These are phyloP conservation scores for Millerago galiae DNA, from an alignment of 805 yeast genomes.

Conservation along the genomic window DNA sequence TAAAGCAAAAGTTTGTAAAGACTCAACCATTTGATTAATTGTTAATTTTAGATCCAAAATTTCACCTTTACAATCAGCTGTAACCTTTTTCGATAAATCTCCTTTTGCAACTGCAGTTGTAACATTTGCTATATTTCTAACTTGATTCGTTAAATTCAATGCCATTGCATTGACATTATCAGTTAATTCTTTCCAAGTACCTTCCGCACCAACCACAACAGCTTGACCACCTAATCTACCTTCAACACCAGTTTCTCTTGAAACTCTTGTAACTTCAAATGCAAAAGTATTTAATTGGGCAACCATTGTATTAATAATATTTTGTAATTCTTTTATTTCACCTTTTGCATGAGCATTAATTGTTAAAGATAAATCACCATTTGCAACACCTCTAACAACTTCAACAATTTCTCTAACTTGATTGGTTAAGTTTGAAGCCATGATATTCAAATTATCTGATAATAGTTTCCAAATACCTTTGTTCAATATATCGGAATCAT, in stretches of 20 bases:
- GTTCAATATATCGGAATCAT: slow-evolving; percentile 41
- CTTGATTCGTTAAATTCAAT: slow-evolving; percentile 77
- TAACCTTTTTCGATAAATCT: slow-evolving; percentile 77
- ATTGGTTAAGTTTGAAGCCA: slow-evolving; percentile 82
- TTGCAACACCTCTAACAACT: slow-evolving; percentile 88
- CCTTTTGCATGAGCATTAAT: slow-evolving; percentile 89
- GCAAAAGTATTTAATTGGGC: slow-evolving; percentile 83
- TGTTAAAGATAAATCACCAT: slow-evolving; percentile 78
- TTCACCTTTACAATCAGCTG: slow-evolving; percentile 88
- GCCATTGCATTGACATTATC: slow-evolving; percentile 93
- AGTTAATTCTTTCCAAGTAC: slow-evolving; percentile 84
- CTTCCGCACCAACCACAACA: slow-evolving; percentile 72
- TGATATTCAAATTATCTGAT: slow-evolving; percentile 78
- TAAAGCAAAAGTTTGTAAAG: slow-evolving; percentile 78
- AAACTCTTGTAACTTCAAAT: slow-evolving; percentile 81
- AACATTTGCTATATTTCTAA: slow-evolving; percentile 81
- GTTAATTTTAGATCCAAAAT: slow-evolving; percentile 79
- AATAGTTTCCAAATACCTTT: slow-evolving; percentile 85
- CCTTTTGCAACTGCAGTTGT: slow-evolving; percentile 88
- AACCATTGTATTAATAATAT: slow-evolving; percentile 85
- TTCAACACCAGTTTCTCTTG: slow-evolving; percentile 84
- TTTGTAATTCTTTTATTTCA: slow-evolving; percentile 75
- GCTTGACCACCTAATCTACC: slow-evolving; percentile 89
- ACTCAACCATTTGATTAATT: slow-evolving; percentile 89
- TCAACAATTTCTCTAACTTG: slow-evolving; percentile 88